Conservation (phyloP, 768 basidiomycete species). For the Mycena rosella region DNA sequence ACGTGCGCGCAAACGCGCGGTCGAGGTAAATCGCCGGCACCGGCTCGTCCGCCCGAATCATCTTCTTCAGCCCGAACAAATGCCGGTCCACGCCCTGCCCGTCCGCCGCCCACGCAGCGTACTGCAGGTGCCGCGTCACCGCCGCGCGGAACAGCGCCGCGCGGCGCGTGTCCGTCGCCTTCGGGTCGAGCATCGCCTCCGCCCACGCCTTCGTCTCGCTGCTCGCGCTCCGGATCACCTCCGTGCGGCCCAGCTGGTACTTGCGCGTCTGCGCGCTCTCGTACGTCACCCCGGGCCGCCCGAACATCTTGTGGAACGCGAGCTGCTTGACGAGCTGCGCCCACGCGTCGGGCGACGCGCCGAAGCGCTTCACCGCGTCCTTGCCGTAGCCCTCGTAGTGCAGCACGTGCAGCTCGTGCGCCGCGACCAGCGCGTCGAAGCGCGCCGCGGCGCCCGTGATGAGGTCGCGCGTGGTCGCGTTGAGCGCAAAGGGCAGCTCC, state of each 20-base stretch:
- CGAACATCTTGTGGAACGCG: conserved; percentile 89
- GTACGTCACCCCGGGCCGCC: conserved; percentile 85
- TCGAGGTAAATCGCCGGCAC: conserved; percentile 84
- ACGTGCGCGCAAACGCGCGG: conserved; percentile 73
- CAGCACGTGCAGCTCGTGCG: conserved; percentile 86
- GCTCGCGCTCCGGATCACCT: conserved; percentile 92
- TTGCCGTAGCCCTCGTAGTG: conserved; percentile 95
- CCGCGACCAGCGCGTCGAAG: conserved; percentile 81
- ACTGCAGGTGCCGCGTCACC: conserved; percentile 85
- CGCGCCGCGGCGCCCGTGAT: conserved; percentile 71
- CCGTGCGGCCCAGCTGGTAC: conserved; percentile 91
- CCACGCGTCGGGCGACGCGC: conserved; percentile 94
- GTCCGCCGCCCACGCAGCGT: conserved; percentile 92
- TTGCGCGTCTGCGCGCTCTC: conserved; percentile 96
- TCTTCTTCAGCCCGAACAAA: conserved; percentile 91
- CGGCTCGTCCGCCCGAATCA: conserved; percentile 78
- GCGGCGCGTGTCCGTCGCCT: conserved; percentile 65
- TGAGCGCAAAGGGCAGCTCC: conserved; percentile 80
- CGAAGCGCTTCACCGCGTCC: conserved; percentile 83
- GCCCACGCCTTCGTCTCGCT: conserved; percentile 88
- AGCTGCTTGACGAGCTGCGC: conserved; percentile 96
- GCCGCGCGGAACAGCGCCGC: conserved; percentile 81
- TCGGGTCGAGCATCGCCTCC: conserved; percentile 84
- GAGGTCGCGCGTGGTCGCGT: conserved; percentile 62
- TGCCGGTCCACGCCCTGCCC: conserved; percentile 97